phyloP scores from a whole-genome alignment of 805 yeast species.

The Candida methanosorbosa region DNA sequence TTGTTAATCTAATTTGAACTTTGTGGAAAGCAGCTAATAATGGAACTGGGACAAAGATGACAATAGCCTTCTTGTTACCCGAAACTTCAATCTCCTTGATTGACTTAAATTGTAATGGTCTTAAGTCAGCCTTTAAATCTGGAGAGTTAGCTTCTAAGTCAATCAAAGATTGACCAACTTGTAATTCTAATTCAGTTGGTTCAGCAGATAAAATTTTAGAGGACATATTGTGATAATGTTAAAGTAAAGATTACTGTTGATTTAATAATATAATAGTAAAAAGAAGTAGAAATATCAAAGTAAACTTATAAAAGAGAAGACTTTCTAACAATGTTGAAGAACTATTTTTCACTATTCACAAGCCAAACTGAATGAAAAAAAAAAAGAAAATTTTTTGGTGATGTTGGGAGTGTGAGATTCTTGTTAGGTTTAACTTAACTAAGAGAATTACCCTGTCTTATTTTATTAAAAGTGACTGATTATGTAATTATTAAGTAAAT shows the following conservation, averaged over 20 bases:
- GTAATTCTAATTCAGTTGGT: slow-evolving; percentile 98
- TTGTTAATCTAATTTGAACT: slow-evolving; percentile 94
- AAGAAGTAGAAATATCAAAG: background rate
- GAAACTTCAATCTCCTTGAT: slow-evolving; percentile 96
- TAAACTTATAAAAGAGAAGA: too few species aligned
- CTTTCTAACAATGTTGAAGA: too few species aligned
- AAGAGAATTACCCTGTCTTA: too few species aligned
- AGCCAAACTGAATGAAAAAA: too few species aligned
- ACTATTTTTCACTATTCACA: too few species aligned
- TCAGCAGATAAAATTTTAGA: slow-evolving; percentile 87
- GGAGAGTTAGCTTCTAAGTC: slow-evolving; percentile 92
- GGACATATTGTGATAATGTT: background rate
- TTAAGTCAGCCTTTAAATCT: slow-evolving; percentile 95
- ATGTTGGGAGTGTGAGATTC: too few species aligned
- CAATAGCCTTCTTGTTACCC: slow-evolving; percentile 98
- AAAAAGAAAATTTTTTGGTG: too few species aligned
- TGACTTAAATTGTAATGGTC: slow-evolving; percentile 98
- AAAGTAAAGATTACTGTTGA: background rate
- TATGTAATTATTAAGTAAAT: too few species aligned
- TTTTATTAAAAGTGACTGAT: too few species aligned
- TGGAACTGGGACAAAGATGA: slow-evolving; percentile 97
- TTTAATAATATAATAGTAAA: background rate
- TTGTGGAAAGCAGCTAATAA: slow-evolving; percentile 87
- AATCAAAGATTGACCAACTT: slow-evolving; percentile 96
- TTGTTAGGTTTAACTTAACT: too few species aligned